Conservation (phyloP, 257 asterid genomes). For the Nicotiana attenuata region DNA sequence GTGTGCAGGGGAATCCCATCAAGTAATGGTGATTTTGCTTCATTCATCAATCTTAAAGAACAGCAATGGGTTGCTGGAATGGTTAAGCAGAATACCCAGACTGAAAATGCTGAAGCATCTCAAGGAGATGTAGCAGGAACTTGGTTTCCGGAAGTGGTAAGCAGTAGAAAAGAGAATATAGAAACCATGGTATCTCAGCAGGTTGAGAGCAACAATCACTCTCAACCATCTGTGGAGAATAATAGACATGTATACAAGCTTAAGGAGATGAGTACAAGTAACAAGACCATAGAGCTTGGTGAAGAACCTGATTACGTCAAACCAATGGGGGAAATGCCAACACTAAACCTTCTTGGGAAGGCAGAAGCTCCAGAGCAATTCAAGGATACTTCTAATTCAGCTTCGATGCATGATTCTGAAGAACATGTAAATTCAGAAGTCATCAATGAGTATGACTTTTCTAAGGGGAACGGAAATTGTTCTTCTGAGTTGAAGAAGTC, state of each 20-base stretch:
- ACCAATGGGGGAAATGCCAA: conserved; percentile 10
- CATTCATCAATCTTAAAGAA: conserved; percentile 24
- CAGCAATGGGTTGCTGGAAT: conserved; percentile 13
- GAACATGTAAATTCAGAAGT: conserved; percentile 18
- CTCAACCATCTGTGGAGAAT: conserved; percentile 14
- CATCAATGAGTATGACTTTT: conserved; percentile 25
- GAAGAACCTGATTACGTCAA: conserved; percentile 14
- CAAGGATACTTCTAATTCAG: conserved; percentile 18
- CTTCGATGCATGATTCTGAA: conserved; percentile 10
- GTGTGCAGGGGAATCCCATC: conserved; percentile 20
- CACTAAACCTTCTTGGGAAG: conserved; percentile 22
- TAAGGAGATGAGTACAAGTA: conserved; percentile 17
- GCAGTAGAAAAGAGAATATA: conserved; percentile 28
- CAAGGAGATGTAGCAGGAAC: conserved; percentile 30
- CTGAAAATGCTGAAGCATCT: conserved; percentile 31
- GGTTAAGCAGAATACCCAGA: conserved; percentile 21
- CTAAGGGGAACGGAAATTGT: conserved; percentile 21
- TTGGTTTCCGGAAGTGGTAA: conserved; percentile 29
- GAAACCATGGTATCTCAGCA: conserved; percentile 34
- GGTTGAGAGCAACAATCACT: conserved; percentile 25
- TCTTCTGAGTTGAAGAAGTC: conserved; percentile 20
- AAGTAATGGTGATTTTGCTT: conserved; percentile 23
- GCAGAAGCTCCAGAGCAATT: conserved; percentile 20
- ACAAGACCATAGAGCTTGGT: conserved; percentile 19
- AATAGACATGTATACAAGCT: conserved; percentile 17